These are phyloP conservation scores for Manihot esculenta DNA, from an alignment of 441 rosid species.

Conservation along the genomic window DNA sequence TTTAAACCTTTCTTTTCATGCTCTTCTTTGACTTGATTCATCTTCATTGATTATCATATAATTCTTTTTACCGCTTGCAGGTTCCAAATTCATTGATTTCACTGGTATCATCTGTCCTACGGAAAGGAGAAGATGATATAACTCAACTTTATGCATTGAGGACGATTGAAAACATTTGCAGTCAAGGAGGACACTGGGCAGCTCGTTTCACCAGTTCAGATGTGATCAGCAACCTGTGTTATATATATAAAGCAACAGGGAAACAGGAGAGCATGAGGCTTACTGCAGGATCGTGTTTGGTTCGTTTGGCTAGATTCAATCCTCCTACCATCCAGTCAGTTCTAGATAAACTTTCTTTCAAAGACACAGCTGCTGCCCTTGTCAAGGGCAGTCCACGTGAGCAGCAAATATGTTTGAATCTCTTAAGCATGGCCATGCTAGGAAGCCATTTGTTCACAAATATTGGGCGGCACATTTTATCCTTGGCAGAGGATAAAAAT, in stretches of 20 bases:
- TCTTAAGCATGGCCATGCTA: constrained; percentile 77
- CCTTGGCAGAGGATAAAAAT: constrained; percentile 79
- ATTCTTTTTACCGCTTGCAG: constrained; percentile 38
- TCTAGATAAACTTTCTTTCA: constrained; percentile 71
- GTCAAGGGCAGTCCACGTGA: constrained; percentile 85
- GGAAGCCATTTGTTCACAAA: constrained; percentile 72
- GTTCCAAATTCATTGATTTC: constrained; percentile 93
- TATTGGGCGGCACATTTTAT: constrained; percentile 70
- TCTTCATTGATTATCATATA: constrained; percentile 5
- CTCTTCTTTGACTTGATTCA: constrained; percentile 19
- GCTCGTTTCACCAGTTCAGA: constrained; percentile 92
- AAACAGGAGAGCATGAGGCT: constrained; percentile 94
- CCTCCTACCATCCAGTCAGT: constrained; percentile 72
- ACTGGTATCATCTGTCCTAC: constrained; percentile 78
- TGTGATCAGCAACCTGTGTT: constrained; percentile 78
- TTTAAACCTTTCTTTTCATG: constrained; percentile 4
- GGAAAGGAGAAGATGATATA: constrained; percentile 96
- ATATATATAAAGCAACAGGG: constrained; percentile 81
- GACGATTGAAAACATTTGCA: constrained; percentile 90
- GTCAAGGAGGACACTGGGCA: constrained; percentile 89
- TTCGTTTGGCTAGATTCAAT: constrained; percentile 87
- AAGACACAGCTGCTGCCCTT: constrained; percentile 76
- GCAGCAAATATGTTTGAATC: constrained; percentile 89
- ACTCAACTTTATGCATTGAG: constrained; percentile 94
- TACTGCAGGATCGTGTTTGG: constrained; percentile 97